phyloP scores from a whole-genome alignment of 208 protist species.

The Wallacemonas sp. region DNA sequence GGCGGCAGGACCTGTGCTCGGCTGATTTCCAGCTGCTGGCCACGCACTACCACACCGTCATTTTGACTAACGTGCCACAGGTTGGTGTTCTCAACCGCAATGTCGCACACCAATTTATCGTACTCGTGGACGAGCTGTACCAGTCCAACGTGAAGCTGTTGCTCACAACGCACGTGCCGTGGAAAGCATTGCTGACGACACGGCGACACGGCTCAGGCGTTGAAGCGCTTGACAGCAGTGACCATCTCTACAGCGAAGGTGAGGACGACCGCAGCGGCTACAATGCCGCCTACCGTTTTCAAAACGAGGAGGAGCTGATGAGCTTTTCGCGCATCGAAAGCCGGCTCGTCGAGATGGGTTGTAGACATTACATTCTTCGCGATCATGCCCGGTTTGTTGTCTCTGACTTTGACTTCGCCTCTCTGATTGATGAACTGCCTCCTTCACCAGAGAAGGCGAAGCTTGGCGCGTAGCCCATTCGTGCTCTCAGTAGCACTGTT shows the following conservation, averaged over 20 bases:
- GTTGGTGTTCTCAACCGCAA: conserved; percentile 62
- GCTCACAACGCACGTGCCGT: conserved; percentile 72
- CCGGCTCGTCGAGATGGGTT: conserved; percentile 80
- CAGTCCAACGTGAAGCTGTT: conserved; percentile 89
- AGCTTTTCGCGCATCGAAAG: conserved; percentile 75
- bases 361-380: conserved; percentile 53
- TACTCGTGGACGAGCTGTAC: conserved; percentile 88
- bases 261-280: conserved; percentile 81
- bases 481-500: no score
- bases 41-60: conserved; percentile 67
- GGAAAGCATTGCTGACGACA: conserved; percentile 51
- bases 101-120: conserved; percentile 78
- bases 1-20: conserved; percentile 36
- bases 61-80: conserved; percentile 79
- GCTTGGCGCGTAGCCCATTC: no score
- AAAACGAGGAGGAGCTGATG: conserved; percentile 74
- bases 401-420: conserved; percentile 65
- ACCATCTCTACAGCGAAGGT: conserved; percentile 69
- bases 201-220: background rate
- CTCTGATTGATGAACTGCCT: conserved; percentile 23
- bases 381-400: conserved; percentile 70
- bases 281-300: conserved; percentile 52
- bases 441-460: no score
- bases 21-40: conserved; percentile 79
- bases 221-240: conserved; percentile 1